Evolutionary conservation across 768 basidiomycete species (phyloP), one percentile per base, ranked within the genome.

Genomic region (Lentinus tigrinus): DNA sequence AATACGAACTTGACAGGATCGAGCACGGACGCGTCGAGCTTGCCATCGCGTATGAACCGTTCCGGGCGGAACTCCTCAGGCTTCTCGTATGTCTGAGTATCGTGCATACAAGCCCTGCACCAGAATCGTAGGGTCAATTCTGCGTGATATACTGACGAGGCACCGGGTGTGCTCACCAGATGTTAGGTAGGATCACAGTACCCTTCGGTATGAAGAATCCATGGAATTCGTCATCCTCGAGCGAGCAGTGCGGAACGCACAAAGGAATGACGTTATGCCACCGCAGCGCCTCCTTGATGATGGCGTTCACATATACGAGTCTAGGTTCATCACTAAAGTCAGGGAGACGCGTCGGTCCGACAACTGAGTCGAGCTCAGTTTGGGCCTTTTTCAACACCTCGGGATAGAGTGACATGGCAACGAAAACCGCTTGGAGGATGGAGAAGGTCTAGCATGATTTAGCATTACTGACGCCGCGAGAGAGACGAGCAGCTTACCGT

Each of bases 281-380:
- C 1, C 62, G 62, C 16, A 63, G 10, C 9, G 37, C 14, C 28
- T 74, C 73, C 52, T 72, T 74, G 51, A 72, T 60, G 47, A 78
- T 69, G 0, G 73, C 70, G 28, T 63, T 61, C 17, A 73, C 58
- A 54, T 72, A 72, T 2, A 67, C 65, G 4, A 72, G 56, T 3
- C 39, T 13, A 7, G 55, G 53, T 7, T 44, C 56, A 47, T 74
- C 72, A 16, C 56, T 42, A 21, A 65, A 62, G 0, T 48, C 64
- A 0, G 73, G 70, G 26, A 73, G 57, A 14, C 72, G 62, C 9
- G 70, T 64, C 4, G 55, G 40, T 17, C 76, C 75, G 3, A 75
- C 61, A 31, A 72, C 73, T 4, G 73, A 73, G 57, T 77, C 74
- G 5, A 77, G 59, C 54, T 77, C 76, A 19, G 59, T 68, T 13